phyloP scores from a whole-genome alignment of 768 basidiomycete species.

The Boletus rubescentipes region DNA sequence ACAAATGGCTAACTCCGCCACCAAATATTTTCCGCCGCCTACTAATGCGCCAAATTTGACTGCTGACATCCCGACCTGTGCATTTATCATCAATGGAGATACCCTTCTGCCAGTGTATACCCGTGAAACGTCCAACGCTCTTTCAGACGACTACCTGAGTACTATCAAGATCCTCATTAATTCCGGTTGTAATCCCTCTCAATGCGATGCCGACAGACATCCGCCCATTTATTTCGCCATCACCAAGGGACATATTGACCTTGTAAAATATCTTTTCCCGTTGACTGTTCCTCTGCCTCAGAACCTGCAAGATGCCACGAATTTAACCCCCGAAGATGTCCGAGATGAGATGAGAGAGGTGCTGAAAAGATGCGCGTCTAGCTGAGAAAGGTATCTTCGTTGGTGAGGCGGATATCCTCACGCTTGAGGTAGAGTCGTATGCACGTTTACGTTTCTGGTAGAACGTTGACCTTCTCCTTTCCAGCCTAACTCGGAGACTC shows the following conservation, averaged over 20 bases:
- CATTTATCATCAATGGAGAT: no score
- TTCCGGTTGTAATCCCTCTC: conserved; percentile 3
- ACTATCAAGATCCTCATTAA: neutral
- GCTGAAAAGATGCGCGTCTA: no score
- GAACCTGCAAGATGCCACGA: neutral
- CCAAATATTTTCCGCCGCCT: neutral
- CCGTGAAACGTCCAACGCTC: no score
- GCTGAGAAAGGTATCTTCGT: no score
- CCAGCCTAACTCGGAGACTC: no score
- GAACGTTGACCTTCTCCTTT: no score
- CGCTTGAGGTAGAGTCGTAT: no score
- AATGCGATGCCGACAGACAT: neutral
- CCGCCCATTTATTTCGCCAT: neutral
- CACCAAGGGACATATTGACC: neutral
- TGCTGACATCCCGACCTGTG: neutral
- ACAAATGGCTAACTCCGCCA: neutral
- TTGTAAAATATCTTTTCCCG: neutral
- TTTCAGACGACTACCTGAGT: neutral
- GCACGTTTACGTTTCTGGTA: no score
- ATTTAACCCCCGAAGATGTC: neutral
- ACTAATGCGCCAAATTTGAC: neutral
- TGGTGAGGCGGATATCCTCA: no score
- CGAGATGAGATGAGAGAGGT: neutral
- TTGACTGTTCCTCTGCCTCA: neutral
- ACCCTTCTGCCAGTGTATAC: conserved; percentile 3